Conservation (phyloP, 2,329 filamentous ascomycete species). For the Pseudogymnoascus sp. region DNA sequence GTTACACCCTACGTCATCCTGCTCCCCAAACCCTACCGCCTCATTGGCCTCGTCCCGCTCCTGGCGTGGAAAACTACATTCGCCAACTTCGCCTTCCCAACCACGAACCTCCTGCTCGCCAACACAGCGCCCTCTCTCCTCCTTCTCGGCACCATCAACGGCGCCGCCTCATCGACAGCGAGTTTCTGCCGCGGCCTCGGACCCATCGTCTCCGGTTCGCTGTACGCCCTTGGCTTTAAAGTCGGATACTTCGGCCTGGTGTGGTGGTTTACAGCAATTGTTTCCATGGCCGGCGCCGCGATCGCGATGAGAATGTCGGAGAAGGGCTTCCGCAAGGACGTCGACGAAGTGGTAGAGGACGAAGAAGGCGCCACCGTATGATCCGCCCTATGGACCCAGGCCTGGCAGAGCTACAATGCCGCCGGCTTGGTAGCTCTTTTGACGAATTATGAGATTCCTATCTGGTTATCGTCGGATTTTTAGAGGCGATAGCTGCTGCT, state of each 20-base stretch:
- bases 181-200: slow-evolving; percentile 83
- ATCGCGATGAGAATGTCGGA: not conserved
- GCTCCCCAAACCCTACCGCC: slow-evolving; percentile 62
- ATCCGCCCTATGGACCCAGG: not conserved
- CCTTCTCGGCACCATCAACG: slow-evolving; percentile 86
- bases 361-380: not conserved
- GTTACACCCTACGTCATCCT: slow-evolving; percentile 82
- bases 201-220: slow-evolving; percentile 74
- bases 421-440: not conserved
- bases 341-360: not conserved
- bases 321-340: not conserved
- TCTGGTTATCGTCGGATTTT: not conserved
- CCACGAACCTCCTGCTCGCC: slow-evolving; percentile 78
- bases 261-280: slow-evolving; percentile 82
- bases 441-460: slow-evolving; percentile 1
- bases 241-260: slow-evolving; percentile 78
- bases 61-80: slow-evolving; percentile 91
- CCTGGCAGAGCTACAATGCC: not conserved
- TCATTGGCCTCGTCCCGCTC: slow-evolving; percentile 65
- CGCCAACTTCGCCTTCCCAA: slow-evolving; percentile 83
- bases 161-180: slow-evolving; percentile 82
- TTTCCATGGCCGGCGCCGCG: slow-evolving; percentile 65
- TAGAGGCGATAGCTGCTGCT: not conserved
- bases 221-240: slow-evolving; percentile 73
- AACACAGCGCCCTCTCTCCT: slow-evolving; percentile 79